Base-by-base conservation (phyloP, 495 filamentous ascomycete genomes). In the Bathelium albidoporum region DNA sequence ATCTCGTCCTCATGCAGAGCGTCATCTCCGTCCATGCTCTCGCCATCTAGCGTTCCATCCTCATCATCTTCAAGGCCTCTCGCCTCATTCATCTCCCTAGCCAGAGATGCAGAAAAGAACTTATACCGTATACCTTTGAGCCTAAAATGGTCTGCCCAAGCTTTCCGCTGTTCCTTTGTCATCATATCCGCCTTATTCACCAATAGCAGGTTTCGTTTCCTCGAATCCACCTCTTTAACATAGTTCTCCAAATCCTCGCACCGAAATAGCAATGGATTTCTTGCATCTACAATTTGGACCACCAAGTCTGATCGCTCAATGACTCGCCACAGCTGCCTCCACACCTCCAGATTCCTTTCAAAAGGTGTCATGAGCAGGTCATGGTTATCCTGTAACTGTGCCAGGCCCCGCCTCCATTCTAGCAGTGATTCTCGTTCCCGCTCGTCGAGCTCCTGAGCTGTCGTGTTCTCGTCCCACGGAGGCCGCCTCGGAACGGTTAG, bases 131-230 rank as follows among this genome's bases (percentile, higher is more conserved):
- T 94, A 16, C 85, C 82, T 29, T 87, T 82, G 61, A 82, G 79
- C 69, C 89, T 86, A 66, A 99, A 95, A 70, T 95, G 91, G 60
- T 87, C 82, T 9, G 92, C 91, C 95, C 95, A 99, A 1, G 79
- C 78, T 68, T 84, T 84, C 69, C 95, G 78, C 75, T 99, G 95
- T 68, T 85, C 83, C 61, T 85, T 73, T 18, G 91, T 94, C 90
- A 99, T 90, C 95, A 99, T 95, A 79, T 99, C 95, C 44, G 95
- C 93, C 82, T 99, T 99, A 78, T 99, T 99, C 61, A 99, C 90
- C 41, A 99, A 78, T 53, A 99, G 75, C 69, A 99, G 70, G 73
- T 99, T 99, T 67, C 89, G 82, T 81, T 99, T 99, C 71, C 82
- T 84, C 1, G 85, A 74, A 71, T 90, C 87, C 31, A 97, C 88